Conservation (phyloP, 805 yeast genomes). For the Priceomyces melissophilus region DNA sequence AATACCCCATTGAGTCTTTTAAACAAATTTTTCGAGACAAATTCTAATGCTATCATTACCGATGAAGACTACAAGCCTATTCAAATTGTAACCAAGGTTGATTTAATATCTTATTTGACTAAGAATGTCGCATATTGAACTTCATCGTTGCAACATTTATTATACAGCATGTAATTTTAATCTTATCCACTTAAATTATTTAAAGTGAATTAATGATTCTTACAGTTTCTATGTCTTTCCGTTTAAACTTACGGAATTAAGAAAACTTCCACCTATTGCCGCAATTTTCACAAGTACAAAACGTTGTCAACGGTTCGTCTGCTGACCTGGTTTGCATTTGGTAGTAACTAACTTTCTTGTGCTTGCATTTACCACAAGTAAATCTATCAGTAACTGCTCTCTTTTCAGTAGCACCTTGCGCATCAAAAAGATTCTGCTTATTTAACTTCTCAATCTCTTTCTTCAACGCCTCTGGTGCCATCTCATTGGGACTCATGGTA, state of each 20-base stretch:
- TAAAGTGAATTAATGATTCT: no score
- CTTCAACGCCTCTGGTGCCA: conserved; percentile 91
- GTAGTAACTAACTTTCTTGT: conserved; percentile 93
- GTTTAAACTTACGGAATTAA: conserved; percentile 20
- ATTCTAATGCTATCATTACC: conserved; percentile 80
- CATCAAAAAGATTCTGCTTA: conserved; percentile 87
- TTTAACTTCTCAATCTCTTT: conserved; percentile 81
- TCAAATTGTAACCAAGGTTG: conserved; percentile 86
- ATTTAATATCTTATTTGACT: conserved; percentile 57
- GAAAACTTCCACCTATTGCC: conserved; percentile 98
- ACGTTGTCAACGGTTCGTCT: conserved; percentile 97
- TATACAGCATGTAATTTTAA: background rate
- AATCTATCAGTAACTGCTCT: conserved; percentile 95
- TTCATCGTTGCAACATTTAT: background rate
- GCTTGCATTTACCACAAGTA: conserved; percentile 96
- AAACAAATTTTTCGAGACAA: conserved; percentile 77
- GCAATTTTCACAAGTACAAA: conserved; percentile 96
- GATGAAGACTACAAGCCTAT: conserved; percentile 67
- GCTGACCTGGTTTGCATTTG: conserved; percentile 98
- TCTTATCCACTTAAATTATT: background rate
- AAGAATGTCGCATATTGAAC: conserved; percentile 22
- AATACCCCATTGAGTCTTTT: conserved; percentile 64
- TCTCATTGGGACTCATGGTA: conserved; percentile 84
- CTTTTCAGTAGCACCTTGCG: conserved; percentile 95
- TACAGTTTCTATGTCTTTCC: no score